Base-by-base conservation (phyloP, 1,284 basidiomycete genomes). In the Heterobasidion irregulare region DNA sequence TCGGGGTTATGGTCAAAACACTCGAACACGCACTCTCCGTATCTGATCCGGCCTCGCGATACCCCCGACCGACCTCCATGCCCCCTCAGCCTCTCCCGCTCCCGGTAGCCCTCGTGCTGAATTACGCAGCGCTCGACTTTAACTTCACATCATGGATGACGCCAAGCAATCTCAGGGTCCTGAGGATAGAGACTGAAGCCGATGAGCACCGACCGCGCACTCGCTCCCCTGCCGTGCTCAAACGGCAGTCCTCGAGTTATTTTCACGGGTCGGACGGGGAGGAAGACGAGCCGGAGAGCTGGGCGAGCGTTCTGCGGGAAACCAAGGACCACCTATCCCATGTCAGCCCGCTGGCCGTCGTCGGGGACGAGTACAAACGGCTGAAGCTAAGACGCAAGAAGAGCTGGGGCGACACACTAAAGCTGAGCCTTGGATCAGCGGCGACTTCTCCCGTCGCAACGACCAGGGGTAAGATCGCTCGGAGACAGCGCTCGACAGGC, bases 131-230 rank as follows among this genome's bases (percentile, higher is more conserved):
- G 16, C 80, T 98, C 52, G 96, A 98, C 68, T 98, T 99, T 75
- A 96, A 97, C 68, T 98, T 95, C 68, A 92, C 90, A 0, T 93
- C 93, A 26, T 99, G 96, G 96, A 98, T 98, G 94, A 86, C 94
- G 0, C 86, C 89, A 1, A 80, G 82, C 18, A 87, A 97, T 68
- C 75, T 98, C 50, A 82, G 83, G 5, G 88, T 96, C 10, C 75
- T 98, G 10, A 82, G 89, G 10, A 53, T 59, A 43, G 61, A 62
- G 54, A 62, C 61, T 1, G 61, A 62, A 50, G 60, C 60, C 1
- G 61, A 62, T 46, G 61, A 53, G 71, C 73, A 15, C 48, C 58
- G 59, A 47, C 62, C 52, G 38, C 59, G 52, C 13, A 38, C 53
- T 19, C 58, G 55, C 36, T 57, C 59, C 26, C 58, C 60, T 9